Base-by-base conservation (phyloP, 2,329 filamentous ascomycete species). In the Clarireedia monteithiana region DNA sequence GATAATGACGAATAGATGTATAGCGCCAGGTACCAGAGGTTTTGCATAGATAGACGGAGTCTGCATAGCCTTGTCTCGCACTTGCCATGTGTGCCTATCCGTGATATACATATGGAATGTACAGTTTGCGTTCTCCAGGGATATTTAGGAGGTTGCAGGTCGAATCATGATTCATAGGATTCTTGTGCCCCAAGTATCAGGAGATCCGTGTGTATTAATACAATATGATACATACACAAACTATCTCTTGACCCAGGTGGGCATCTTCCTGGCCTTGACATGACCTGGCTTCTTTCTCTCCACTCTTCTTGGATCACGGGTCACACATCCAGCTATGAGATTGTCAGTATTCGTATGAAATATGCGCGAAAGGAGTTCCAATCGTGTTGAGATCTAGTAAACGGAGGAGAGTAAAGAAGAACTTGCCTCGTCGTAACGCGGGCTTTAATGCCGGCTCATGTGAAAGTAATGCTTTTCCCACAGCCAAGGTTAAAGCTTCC, bases 271-370 rank as follows among this genome's bases (percentile, higher is more conserved):
- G 57, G 94, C 92, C 81, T 99, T 99, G 75, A 95, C 74, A 69
- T 90, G 89, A 65, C 94, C 95, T 56, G 90, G 83, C 82, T 99
- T 97, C 85, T 99, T 99, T 72, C 94, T 92, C 76, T 99, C 94
- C 64, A 99, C 95, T 68, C 80, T 85, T 75, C 92, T 90, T 57
- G 86, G 82, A 76, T 99, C 92, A 69, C 92, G 87, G 52, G 91
- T 95, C 62, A 99, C 82, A 72, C 88, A 91, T 61, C 95, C 95
- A 70, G 92, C 94, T 99, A 72, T 56, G 66, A 64, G 57, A 61
- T 57, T 59, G 62, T 69, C 62, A 68, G 68, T 60, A 59, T 52
- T 5, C 6, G 24, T 47, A 47, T 24, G 20, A 24, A 3, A 24
- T 6, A 24, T 47, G 12, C 26, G 24, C n/a, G 26, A 30, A 24